Evolutionary conservation across 306 rosid genomes (phyloP).

Genomic region (Vigna trinervia): DNA sequence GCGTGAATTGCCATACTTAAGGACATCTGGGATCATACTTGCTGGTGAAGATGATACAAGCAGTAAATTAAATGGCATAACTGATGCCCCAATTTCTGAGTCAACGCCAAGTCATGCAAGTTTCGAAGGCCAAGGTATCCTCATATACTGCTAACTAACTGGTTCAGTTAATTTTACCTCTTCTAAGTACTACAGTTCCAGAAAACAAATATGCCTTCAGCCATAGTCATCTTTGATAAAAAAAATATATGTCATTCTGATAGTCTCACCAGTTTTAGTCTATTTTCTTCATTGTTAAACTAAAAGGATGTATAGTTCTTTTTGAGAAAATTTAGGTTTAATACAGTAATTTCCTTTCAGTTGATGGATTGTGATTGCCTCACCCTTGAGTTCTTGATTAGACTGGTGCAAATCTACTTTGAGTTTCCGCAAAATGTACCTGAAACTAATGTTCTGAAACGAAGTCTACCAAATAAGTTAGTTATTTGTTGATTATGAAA

Average conservation of each 20-base stretch:
- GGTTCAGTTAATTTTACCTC: not conserved
- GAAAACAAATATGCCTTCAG: not conserved
- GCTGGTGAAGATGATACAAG: slow-evolving; percentile 83
- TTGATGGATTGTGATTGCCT: slow-evolving; percentile 9
- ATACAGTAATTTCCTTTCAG: not conserved
- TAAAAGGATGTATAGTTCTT: slow-evolving; percentile 10
- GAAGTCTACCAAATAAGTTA: slow-evolving; percentile 6
- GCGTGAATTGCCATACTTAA: slow-evolving; percentile 73
- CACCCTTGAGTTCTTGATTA: not conserved
- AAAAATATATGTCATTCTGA: not conserved
- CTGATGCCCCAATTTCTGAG: slow-evolving; percentile 66
- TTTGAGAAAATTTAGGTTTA: slow-evolving; percentile 25
- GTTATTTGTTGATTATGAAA: slow-evolving; percentile 32
- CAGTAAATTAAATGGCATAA: slow-evolving; percentile 58
- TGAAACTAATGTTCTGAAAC: slow-evolving; percentile 27
- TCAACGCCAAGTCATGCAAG: slow-evolving; percentile 88
- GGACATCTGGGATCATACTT: slow-evolving; percentile 84
- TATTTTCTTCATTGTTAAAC: slow-evolving; percentile 14
- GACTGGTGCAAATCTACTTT: slow-evolving; percentile 7
- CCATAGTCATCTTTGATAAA: slow-evolving; percentile 23
- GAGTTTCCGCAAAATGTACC: slow-evolving; percentile 4
- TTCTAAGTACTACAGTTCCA: not conserved
- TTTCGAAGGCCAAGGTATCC: slow-evolving; percentile 84
- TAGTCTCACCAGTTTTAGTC: too few relatives aligned
- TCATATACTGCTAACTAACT: slow-evolving; percentile 26